Percentiles rank a stretch among this genome's conserved stretches.
Conservation (phyloP, 192 early-diverging fungal genomes). For the Physocladia obscura region DNA sequence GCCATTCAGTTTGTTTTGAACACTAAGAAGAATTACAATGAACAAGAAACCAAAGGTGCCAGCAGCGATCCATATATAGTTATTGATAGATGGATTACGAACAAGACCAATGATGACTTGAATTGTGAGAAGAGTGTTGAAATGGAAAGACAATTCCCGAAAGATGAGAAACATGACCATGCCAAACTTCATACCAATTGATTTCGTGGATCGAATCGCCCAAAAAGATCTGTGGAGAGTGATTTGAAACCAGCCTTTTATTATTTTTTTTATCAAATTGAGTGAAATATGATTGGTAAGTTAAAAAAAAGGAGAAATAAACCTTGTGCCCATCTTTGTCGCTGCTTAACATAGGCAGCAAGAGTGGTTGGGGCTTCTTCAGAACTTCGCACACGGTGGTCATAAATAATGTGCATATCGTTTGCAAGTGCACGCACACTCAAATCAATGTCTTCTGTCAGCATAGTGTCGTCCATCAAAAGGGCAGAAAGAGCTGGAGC, state of each 20-base stretch:
- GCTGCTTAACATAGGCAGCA: conserved; percentile 2
- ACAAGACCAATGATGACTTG: conserved; percentile 11
- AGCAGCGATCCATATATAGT: neutral
- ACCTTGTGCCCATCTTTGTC: conserved; percentile 10
- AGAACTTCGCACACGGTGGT: conserved; percentile 5
- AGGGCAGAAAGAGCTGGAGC: neutral
- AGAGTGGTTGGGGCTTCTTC: conserved; percentile 2
- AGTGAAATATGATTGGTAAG: no score
- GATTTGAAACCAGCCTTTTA: conserved; percentile 14
- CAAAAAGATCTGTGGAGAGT: conserved; percentile 5
- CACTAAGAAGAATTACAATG: neutral
- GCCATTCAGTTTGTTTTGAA: conserved; percentile 1
- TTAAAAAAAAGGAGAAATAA: no score
- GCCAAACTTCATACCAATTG: neutral
- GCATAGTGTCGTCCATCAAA: conserved; percentile 1
- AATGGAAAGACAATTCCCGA: neutral
- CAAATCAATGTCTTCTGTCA: conserved; percentile 16
- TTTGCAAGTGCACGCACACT: neutral
- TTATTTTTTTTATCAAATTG: neutral
- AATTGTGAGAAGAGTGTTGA: conserved; percentile 9
- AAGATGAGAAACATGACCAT: conserved; percentile 7
- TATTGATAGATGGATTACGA: neutral
- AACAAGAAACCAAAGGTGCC: neutral
- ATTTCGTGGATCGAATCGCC: neutral
- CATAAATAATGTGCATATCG: neutral